These are phyloP conservation scores for Adansonia grandidieri DNA, from an alignment of 441 rosid species.

Conservation along the genomic window DNA sequence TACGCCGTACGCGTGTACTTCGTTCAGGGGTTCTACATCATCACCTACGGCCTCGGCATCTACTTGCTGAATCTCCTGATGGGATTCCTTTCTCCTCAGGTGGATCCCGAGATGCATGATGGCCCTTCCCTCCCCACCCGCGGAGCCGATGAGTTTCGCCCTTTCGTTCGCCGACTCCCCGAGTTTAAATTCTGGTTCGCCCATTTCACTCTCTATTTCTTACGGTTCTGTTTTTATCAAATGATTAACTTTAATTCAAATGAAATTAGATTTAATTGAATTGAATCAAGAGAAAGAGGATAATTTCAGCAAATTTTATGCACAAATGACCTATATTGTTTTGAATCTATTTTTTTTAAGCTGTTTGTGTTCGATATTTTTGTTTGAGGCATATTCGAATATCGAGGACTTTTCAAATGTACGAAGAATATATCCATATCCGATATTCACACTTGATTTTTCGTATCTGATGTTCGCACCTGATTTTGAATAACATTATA, in stretches of 20 bases:
- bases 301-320: background rate
- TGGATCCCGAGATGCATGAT: constrained; percentile 65
- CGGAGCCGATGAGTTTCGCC: constrained; percentile 74
- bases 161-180: constrained; percentile 71
- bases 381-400: too few relatives aligned
- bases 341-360: background rate
- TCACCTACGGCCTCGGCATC: constrained; percentile 81
- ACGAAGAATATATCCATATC: background rate
- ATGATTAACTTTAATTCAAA: background rate
- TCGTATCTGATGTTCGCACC: background rate
- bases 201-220: background rate
- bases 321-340: too few relatives aligned
- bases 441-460: background rate
- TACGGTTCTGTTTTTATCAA: background rate
- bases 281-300: background rate
- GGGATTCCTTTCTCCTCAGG: constrained; percentile 81
- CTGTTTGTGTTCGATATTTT: too few relatives aligned
- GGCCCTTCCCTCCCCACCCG: constrained; percentile 77
- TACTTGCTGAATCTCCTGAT: constrained; percentile 71
- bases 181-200: constrained; percentile 87
- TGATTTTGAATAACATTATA: too few relatives aligned
- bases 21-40: constrained; percentile 80
- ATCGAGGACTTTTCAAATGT: too few relatives aligned
- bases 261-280: background rate
- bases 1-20: constrained; percentile 78